phyloP scores from a whole-genome alignment of 129 eudicot species.

The Gnaphalium uliginosum region DNA sequence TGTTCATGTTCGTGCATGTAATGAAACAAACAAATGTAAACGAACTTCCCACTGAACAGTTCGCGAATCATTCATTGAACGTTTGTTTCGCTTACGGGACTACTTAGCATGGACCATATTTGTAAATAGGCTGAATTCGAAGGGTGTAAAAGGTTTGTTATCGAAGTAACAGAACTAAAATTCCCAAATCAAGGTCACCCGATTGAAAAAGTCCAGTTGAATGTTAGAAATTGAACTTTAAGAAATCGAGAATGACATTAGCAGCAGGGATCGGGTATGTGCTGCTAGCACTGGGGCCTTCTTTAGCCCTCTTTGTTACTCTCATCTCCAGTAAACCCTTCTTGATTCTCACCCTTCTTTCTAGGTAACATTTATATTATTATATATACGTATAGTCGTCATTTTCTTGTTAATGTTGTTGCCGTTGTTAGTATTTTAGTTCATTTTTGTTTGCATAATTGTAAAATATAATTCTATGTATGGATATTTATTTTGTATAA shows the following conservation, averaged over 20 bases:
- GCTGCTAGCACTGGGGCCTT: slow-evolving; percentile 80
- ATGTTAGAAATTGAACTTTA: no score
- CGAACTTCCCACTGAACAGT: no score
- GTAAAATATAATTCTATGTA: not conserved
- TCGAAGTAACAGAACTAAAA: no score
- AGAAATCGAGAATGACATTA: slow-evolving; percentile 58
- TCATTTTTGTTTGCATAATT: not conserved
- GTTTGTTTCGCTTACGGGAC: no score
- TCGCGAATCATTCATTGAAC: no score
- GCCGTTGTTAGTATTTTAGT: not conserved
- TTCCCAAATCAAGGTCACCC: no score
- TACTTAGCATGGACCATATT: no score
- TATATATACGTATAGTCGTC: not conserved
- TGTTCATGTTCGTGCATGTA: no score
- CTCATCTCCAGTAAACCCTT: slow-evolving; percentile 86
- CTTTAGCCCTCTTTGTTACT: slow-evolving; percentile 76
- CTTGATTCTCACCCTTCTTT: slow-evolving; percentile 90
- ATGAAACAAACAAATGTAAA: no score
- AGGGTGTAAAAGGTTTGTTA: no score
- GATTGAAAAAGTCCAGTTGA: no score
- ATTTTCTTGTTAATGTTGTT: not conserved
- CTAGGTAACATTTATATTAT: slow-evolving; percentile 57
- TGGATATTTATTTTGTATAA: not conserved
- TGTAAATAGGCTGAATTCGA: no score
- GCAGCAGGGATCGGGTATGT: slow-evolving; percentile 92